Percentiles rank a stretch among this genome's conserved stretches.
These are phyloP conservation scores for Aspergillus sp. DNA, from an alignment of 2,329 filamentous ascomycete species.

Conservation along the genomic window DNA sequence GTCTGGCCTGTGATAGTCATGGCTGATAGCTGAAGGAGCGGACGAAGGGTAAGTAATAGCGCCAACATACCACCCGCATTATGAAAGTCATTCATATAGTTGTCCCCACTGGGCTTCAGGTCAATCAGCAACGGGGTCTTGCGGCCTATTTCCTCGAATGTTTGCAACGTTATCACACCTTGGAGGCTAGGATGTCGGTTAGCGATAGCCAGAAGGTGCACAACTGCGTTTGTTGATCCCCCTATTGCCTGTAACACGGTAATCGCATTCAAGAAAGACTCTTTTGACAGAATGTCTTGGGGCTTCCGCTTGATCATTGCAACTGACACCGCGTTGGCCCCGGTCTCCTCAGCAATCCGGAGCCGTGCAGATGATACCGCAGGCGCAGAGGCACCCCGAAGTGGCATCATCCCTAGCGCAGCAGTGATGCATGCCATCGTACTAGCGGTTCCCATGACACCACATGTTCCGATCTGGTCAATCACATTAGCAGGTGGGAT, in stretches of 20 bases:
- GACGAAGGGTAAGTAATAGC: constrained; percentile 39
- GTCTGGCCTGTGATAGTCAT: constrained; percentile 42
- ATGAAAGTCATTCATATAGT: constrained; percentile 50
- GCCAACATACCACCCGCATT: constrained; percentile 46
- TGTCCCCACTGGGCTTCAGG: constrained; percentile 47
- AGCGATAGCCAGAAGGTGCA: constrained; percentile 48
- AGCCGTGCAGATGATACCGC: constrained; percentile 46
- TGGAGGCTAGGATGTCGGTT: constrained; percentile 44
- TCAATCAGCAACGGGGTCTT: constrained; percentile 43
- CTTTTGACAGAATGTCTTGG: constrained; percentile 38
- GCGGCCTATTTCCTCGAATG: constrained; percentile 42
- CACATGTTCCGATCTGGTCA: constrained; percentile 42
- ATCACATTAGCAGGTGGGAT: constrained; percentile 1
- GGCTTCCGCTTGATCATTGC: constrained; percentile 34
- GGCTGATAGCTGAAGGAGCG: constrained; percentile 40
- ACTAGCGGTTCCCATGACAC: constrained; percentile 52
- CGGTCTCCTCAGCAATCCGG: constrained; percentile 48
- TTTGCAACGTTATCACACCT: constrained; percentile 39
- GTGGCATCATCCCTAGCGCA: constrained; percentile 46
- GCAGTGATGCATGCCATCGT: constrained; percentile 50
- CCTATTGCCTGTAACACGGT: constrained; percentile 48
- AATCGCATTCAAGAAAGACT: constrained; percentile 47
- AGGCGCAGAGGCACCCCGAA: constrained; percentile 45
- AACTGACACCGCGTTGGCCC: constrained; percentile 41
- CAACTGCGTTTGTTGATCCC: constrained; percentile 49